Conservation (phyloP, 2,329 filamentous ascomycete species). For the Trichoderma aggressivum region DNA sequence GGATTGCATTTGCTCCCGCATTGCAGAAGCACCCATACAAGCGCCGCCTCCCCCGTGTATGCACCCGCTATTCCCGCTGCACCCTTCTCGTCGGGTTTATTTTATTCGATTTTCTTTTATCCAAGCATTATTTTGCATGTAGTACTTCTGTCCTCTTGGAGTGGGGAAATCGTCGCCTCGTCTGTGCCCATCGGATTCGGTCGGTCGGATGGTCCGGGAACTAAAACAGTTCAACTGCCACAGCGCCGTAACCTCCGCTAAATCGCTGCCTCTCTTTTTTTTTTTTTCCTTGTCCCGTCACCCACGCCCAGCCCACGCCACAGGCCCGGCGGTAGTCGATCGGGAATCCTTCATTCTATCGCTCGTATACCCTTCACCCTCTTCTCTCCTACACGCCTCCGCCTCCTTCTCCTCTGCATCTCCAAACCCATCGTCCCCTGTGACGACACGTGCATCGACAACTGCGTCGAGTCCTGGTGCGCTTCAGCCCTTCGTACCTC, state of each 20-base stretch:
- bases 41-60: conserved; percentile 10
- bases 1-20: conserved; percentile 6
- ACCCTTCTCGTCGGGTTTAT: not conserved
- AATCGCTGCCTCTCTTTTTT: not conserved
- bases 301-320: conserved; percentile 1
- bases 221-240: conserved; percentile 19
- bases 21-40: not conserved
- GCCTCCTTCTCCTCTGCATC: not conserved
- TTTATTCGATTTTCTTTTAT: not conserved
- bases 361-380: not conserved
- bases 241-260: conserved; percentile 19
- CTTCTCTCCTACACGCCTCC: not conserved
- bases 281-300: conserved; percentile 1
- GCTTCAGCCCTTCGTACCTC: not conserved
- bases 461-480: conserved; percentile 10
- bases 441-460: conserved; percentile 15
- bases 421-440: not conserved
- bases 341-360: not conserved
- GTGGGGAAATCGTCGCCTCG: not conserved
- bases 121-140: not conserved
- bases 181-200: conserved; percentile 12
- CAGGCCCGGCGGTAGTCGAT: not conserved
- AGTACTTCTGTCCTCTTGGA: not conserved
- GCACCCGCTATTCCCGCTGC: conserved; percentile 7
- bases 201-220: conserved; percentile 23